Evolutionary conservation across 228 moss, liverwort and hornwort genomes (phyloP), one percentile per base, ranked within the genome.

Genomic region (Sphagnum fallax): DNA sequence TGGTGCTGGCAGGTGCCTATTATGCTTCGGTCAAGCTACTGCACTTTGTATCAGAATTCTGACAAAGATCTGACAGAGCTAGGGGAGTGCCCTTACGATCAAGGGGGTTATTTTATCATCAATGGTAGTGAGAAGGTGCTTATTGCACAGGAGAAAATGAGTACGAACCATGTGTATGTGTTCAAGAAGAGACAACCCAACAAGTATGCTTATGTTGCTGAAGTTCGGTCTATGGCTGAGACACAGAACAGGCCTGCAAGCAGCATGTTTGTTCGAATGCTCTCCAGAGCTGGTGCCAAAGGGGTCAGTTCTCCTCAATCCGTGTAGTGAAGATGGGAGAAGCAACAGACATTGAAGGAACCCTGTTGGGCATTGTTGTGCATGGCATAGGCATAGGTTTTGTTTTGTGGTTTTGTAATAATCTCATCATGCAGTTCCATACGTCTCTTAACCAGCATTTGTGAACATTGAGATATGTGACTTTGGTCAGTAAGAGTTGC

Each of bases 191-290:
- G 93, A 58, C 97, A 98, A 75, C 97, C 97, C 9, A 98, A 98
- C 73, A 98, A 98, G 76, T 98, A 98, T 69, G 91, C 91, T 11
- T 98, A 85, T 16, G 97, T 98, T 6, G 97, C 88, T 51, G 97
- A 98, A 83, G 97, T 98, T 71, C 91, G 97, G 6, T 98, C 97
- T 51, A 98, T 93, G 97, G 97, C 97, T 62, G 97, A 98, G 81
- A 92, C 88, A 66, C 97, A 98, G 78, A 98, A 93, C 74, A 88
- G 97, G 75, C 93, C 97, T 32, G 90, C 97, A 10, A 98, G 97
- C 80, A 93, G 97, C 68, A 98, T 98, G 97, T 98, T 98, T 66
- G 97, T 98, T 69, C 88, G 93, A 77, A 98, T 98, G 97, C 93
- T 98, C 8, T 98, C 97, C 62, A 83, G 97, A 84, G 91, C 97